These are phyloP conservation scores for Chimonanthus praecox DNA, from an alignment of 164 flowering plant species.

Conservation along the genomic window DNA sequence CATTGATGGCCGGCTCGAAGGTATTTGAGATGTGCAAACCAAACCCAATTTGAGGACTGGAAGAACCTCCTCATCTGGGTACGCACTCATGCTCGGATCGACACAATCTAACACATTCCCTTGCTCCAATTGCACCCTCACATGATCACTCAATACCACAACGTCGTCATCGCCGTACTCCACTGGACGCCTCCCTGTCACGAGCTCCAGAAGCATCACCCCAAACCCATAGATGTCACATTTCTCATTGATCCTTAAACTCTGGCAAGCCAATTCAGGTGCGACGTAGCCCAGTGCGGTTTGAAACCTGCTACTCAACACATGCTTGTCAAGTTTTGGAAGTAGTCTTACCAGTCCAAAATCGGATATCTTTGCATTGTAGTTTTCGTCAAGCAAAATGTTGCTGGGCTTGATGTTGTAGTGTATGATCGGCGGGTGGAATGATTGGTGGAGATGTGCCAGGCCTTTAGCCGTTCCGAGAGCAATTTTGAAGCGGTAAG, in stretches of 20 bases:
- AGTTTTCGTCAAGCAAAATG: conserved; percentile 71
- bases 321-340: conserved; percentile 60
- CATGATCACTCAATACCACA: conserved; percentile 65
- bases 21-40: conserved; percentile 91
- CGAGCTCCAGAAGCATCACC: conserved; percentile 69
- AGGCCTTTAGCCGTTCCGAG: conserved; percentile 86
- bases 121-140: conserved; percentile 64
- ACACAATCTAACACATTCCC: conserved; percentile 80
- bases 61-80: conserved; percentile 83
- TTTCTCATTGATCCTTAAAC: conserved; percentile 79
- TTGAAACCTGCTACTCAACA: conserved; percentile 58
- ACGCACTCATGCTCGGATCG: conserved; percentile 57
- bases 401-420: conserved; percentile 85
- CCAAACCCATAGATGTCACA: conserved; percentile 88
- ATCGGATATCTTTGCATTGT: conserved; percentile 69
- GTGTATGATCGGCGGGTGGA: conserved; percentile 76
- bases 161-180: conserved; percentile 94
- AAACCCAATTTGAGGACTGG: conserved; percentile 84
- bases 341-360: conserved; percentile 79
- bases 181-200: conserved; percentile 79
- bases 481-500: conserved; percentile 58
- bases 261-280: conserved; percentile 89
- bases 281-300: conserved; percentile 84
- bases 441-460: conserved; percentile 76
- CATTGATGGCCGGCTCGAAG: conserved; percentile 95